phyloP scores from a whole-genome alignment of 306 rosid species.

The Urtica urens region DNA sequence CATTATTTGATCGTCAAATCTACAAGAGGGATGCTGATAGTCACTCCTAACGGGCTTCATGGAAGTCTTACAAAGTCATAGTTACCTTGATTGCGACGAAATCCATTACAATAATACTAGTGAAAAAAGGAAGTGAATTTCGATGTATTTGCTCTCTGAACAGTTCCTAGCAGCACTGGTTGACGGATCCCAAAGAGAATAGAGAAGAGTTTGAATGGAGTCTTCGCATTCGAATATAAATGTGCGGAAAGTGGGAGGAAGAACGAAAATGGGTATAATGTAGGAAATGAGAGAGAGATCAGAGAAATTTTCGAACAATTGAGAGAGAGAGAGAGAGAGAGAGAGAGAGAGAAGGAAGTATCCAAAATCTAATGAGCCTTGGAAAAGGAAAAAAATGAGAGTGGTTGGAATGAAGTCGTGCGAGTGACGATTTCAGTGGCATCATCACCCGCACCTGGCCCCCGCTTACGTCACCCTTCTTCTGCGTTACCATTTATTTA shows the following conservation, averaged over 20 bases:
- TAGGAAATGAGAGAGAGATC: neutral
- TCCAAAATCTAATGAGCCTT: neutral
- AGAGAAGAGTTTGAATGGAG: too few relatives aligned
- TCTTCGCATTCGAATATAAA: neutral
- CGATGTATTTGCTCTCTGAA: too few relatives aligned
- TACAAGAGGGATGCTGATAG: too few relatives aligned
- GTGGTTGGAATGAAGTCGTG: conserved; percentile 47
- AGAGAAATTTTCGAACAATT: conserved; percentile 19
- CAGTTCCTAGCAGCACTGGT: too few relatives aligned
- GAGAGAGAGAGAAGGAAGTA: neutral
- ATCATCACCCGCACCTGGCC: conserved; percentile 44
- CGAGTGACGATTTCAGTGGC: conserved; percentile 42
- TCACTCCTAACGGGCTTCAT: too few relatives aligned
- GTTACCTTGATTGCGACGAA: too few relatives aligned
- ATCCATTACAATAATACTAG: neutral
- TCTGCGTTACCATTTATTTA: too few relatives aligned
- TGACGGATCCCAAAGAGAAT: too few relatives aligned
- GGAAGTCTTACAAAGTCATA: too few relatives aligned
- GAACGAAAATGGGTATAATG: neutral
- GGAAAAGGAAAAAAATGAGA: neutral
- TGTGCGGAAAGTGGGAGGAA: neutral
- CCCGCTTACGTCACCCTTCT: conserved; percentile 26
- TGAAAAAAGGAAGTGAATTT: neutral
- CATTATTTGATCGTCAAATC: too few relatives aligned
- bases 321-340: conserved; percentile 8